Percentiles rank a stretch among this genome's conserved stretches.
Conservation (phyloP, 108 stramenopile genomes). For the Skeletonema potamos region DNA sequence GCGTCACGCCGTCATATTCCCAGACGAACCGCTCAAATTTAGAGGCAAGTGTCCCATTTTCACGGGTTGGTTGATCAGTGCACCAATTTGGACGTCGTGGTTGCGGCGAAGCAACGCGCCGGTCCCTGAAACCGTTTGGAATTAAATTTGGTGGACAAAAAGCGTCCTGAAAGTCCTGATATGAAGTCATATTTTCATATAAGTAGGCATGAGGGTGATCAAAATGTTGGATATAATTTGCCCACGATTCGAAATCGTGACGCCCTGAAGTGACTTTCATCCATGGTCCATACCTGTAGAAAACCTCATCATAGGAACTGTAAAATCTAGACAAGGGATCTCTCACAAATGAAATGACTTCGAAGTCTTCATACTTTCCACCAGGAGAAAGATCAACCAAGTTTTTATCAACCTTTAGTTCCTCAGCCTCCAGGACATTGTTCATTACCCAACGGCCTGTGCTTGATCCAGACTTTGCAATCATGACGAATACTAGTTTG, state of each 20-base stretch:
- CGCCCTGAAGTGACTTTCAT: neutral
- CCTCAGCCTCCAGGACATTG: conserved; percentile 22
- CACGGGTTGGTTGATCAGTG: conserved; percentile 4
- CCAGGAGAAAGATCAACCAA: neutral
- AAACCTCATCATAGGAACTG: conserved; percentile 20
- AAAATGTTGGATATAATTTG: neutral
- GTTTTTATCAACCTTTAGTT: conserved; percentile 10
- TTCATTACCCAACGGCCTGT: conserved; percentile 33
- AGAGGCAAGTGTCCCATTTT: conserved; percentile 42
- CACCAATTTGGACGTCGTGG: conserved; percentile 23
- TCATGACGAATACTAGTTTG: conserved; percentile 35
- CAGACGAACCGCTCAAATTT: conserved; percentile 39
- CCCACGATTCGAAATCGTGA: neutral
- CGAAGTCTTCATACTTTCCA: conserved; percentile 20
- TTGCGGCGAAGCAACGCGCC: neutral
- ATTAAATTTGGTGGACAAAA: conserved; percentile 21
- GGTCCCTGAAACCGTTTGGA: neutral
- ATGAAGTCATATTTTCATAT: conserved; percentile 23
- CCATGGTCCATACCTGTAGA: conserved; percentile 12
- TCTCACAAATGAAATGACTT: conserved; percentile 34
- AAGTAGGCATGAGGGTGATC: conserved; percentile 16
- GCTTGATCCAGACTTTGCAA: conserved; percentile 36
- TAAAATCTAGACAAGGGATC: conserved; percentile 29
- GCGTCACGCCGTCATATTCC: conserved; percentile 28
- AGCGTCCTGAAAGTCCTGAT: conserved; percentile 27